Percentiles rank a stretch among this genome's conserved stretches.
Evolutionary conservation across 805 yeast genomes (phyloP).

Genomic region (Yarrowia osloensis): DNA sequence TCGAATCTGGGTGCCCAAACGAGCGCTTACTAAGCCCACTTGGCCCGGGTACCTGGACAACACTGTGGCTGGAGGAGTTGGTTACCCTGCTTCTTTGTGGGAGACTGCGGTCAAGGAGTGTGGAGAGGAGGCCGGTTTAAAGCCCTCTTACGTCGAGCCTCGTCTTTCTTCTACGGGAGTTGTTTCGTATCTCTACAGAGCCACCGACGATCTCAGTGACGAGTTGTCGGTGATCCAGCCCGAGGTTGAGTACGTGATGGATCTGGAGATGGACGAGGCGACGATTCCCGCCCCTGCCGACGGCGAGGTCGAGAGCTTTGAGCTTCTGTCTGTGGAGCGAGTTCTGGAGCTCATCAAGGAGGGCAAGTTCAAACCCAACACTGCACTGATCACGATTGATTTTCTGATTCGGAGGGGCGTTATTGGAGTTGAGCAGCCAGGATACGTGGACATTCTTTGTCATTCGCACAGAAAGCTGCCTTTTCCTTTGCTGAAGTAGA

Average conservation of each 20-base stretch:
- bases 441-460: slow-evolving; percentile 4
- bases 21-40: slow-evolving; percentile 78
- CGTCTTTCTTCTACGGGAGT: slow-evolving; percentile 60
- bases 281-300: slow-evolving; percentile 62
- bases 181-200: slow-evolving; percentile 55
- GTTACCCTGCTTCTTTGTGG: slow-evolving; percentile 69
- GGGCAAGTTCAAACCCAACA: slow-evolving; percentile 84
- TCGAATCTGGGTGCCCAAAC: slow-evolving; percentile 74
- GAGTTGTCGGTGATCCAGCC: slow-evolving; percentile 76
- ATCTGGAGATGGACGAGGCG: slow-evolving; percentile 55
- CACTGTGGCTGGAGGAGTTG: slow-evolving; percentile 94
- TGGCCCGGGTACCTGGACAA: slow-evolving; percentile 91
- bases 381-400: slow-evolving; percentile 77
- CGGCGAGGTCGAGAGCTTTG: slow-evolving; percentile 75
- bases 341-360: slow-evolving; percentile 52
- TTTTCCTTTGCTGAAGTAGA: slow-evolving; percentile 9
- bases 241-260: slow-evolving; percentile 82
- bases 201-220: slow-evolving; percentile 40
- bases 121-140: slow-evolving; percentile 86
- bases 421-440: slow-evolving; percentile 40
- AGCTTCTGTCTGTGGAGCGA: slow-evolving; percentile 61
- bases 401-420: slow-evolving; percentile 85
- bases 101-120: slow-evolving; percentile 87
- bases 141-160: slow-evolving; percentile 50
- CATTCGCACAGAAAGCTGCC: slow-evolving; percentile 12